phyloP scores from a whole-genome alignment of 2,329 filamentous ascomycete genomes.

The Aspergillus caelatus region DNA sequence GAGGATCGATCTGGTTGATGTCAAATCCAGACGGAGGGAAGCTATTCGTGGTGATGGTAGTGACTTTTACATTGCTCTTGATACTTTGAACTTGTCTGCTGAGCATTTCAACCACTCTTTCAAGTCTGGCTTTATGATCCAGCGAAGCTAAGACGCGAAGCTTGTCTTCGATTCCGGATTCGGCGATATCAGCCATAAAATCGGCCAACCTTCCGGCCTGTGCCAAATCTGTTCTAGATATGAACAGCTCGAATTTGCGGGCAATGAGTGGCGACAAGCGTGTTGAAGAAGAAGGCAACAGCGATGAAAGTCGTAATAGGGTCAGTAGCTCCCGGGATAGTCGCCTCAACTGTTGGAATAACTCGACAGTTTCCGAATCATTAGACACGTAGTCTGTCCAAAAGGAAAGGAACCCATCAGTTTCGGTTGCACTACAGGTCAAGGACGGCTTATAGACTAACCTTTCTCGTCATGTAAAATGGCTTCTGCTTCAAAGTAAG shows the following conservation, averaged over 20 bases:
- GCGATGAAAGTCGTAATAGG: slow-evolving; percentile 78
- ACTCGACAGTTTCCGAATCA: slow-evolving; percentile 67
- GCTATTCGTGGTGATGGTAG: slow-evolving; percentile 70
- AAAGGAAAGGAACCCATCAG: background rate
- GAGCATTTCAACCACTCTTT: slow-evolving; percentile 80
- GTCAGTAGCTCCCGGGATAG: slow-evolving; percentile 84
- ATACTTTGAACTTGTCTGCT: slow-evolving; percentile 80
- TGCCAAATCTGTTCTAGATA: slow-evolving; percentile 75
- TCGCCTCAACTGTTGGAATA: slow-evolving; percentile 80
- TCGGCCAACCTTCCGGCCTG: slow-evolving; percentile 88
- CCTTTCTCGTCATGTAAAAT: slow-evolving; percentile 70
- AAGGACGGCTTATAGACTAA: slow-evolving; percentile 40
- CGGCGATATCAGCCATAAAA: slow-evolving; percentile 93
- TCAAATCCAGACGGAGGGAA: slow-evolving; percentile 65
- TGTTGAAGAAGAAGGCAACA: slow-evolving; percentile 72
- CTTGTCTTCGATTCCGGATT: slow-evolving; percentile 88
- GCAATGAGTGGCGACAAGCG: slow-evolving; percentile 82
- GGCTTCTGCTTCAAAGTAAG: slow-evolving; percentile 84
- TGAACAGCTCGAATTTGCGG: slow-evolving; percentile 82
- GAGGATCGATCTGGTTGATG: slow-evolving; percentile 53
- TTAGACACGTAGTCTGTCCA: slow-evolving; percentile 45
- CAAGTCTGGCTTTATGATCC: slow-evolving; percentile 75
- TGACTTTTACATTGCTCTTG: slow-evolving; percentile 85
- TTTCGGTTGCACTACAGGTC: background rate
- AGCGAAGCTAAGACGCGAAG: slow-evolving; percentile 81